These are phyloP conservation scores for Colletotrichum lentis DNA, from an alignment of 2,329 filamentous ascomycete genomes.

Conservation along the genomic window DNA sequence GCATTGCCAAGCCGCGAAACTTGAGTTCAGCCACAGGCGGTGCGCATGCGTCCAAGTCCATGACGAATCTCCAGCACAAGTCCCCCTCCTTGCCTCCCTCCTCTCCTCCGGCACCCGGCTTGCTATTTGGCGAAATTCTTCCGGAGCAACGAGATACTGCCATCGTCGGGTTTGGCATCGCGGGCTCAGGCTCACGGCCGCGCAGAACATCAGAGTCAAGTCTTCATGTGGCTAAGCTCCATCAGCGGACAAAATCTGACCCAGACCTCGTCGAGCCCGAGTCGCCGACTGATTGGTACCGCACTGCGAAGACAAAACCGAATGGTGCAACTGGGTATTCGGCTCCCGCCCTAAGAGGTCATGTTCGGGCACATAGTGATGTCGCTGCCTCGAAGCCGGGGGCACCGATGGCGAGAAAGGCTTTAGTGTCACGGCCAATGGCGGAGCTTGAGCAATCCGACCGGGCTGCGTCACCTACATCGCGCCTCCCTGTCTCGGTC, in stretches of 20 bases:
- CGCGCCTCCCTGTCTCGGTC: slow-evolving; percentile 57
- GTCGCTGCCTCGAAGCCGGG: slow-evolving; percentile 52
- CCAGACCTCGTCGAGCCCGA: slow-evolving; percentile 64
- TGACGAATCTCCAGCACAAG: slow-evolving; percentile 47
- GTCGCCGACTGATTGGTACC: slow-evolving; percentile 75
- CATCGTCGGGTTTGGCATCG: slow-evolving; percentile 69
- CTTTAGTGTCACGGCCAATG: slow-evolving; percentile 42
- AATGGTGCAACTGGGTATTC: slow-evolving; percentile 34
- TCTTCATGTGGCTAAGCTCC: slow-evolving; percentile 60
- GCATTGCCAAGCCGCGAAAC: slow-evolving; percentile 61
- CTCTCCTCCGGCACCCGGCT: slow-evolving; percentile 55
- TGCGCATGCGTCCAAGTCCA: slow-evolving; percentile 48
- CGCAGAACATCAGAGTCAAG: slow-evolving; percentile 78
- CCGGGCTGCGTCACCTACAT: slow-evolving; percentile 46
- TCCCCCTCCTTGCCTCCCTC: slow-evolving; percentile 39
- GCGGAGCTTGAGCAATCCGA: slow-evolving; percentile 40
- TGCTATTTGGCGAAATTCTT: slow-evolving; percentile 79
- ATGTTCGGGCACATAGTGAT: slow-evolving; percentile 68
- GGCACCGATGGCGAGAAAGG: slow-evolving; percentile 47
- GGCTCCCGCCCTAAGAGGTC: slow-evolving; percentile 44
- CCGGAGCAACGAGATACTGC: slow-evolving; percentile 64
- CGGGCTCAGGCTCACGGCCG: slow-evolving; percentile 53
- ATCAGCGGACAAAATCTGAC: slow-evolving; percentile 65
- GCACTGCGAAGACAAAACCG: slow-evolving; percentile 46
- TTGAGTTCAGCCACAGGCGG: slow-evolving; percentile 44